Conservation (phyloP, 2,329 filamentous ascomycete genomes). For the Epichloe gansuensis region DNA sequence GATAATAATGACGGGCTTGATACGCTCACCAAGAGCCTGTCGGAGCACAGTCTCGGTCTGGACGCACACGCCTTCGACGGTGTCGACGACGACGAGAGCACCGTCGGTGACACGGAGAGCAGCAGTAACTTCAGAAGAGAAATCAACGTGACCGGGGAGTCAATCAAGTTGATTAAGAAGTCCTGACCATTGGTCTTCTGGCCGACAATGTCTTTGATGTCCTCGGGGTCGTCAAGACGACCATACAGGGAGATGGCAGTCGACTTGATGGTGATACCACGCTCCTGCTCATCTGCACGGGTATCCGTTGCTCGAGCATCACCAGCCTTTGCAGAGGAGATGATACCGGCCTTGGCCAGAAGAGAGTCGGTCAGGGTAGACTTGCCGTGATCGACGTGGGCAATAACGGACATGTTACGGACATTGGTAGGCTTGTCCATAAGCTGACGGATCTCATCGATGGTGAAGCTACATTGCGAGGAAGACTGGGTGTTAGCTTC, state of each 20-base stretch:
- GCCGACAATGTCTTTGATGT: conserved; percentile 87
- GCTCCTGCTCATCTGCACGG: conserved; percentile 94
- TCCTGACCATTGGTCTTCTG: conserved; percentile 83
- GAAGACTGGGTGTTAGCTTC: conserved; percentile 9
- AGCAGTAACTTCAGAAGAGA: conserved; percentile 98
- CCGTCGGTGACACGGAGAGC: conserved; percentile 99
- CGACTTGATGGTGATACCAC: conserved; percentile 99
- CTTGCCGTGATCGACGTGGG: conserved; percentile 99
- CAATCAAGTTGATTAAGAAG: conserved; percentile 99
- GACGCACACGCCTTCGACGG: conserved; percentile 98
- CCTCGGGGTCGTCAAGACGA: conserved; percentile 65
- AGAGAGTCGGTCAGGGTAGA: conserved; percentile 99
- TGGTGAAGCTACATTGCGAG: conserved; percentile 67
- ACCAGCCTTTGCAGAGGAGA: conserved; percentile 94
- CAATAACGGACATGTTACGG: conserved; percentile 99
- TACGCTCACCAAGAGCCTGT: conserved; percentile 98
- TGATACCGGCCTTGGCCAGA: conserved; percentile 98
- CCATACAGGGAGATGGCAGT: conserved; percentile 98
- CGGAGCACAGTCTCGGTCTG: conserved; percentile 99
- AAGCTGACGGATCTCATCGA: conserved; percentile 75
- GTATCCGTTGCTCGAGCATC: conserved; percentile 95
- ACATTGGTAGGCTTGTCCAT: conserved; percentile 72
- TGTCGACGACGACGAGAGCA: conserved; percentile 99
- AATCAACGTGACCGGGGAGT: conserved; percentile 99
- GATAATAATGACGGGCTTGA: conserved; percentile 99